These are phyloP conservation scores for Ampelomyces quisqualis DNA, from an alignment of 2,329 filamentous ascomycete genomes.

Conservation along the genomic window DNA sequence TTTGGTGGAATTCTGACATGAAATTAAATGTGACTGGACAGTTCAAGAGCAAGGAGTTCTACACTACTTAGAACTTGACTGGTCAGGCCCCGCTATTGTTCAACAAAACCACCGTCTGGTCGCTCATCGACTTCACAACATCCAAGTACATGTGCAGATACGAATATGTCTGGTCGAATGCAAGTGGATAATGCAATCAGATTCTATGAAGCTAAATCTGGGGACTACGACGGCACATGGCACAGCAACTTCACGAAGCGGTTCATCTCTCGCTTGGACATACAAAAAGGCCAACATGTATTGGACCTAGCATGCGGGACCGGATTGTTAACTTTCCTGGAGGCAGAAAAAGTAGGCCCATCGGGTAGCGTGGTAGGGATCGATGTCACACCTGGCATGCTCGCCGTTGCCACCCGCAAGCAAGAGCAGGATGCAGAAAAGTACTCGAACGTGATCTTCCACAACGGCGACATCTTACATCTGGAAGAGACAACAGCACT, in stretches of 20 bases:
- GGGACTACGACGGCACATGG: conserved; percentile 46
- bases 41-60: conserved; percentile 1
- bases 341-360: conserved; percentile 43
- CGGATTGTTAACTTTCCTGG: conserved; percentile 46
- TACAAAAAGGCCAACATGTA: conserved; percentile 44
- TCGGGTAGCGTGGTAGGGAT: conserved; percentile 44
- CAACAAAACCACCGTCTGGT: too few species aligned
- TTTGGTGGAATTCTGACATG: too few species aligned
- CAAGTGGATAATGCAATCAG: conserved; percentile 35
- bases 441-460: conserved; percentile 38
- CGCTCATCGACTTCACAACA: neutral
- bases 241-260: conserved; percentile 45
- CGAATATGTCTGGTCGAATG: conserved; percentile 15
- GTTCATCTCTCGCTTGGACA: conserved; percentile 37
- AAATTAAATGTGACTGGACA: neutral
- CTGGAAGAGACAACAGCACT: conserved; percentile 31
- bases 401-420: conserved; percentile 40
- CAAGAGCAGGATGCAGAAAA: conserved; percentile 25
- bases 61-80: neutral
- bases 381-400: conserved; percentile 47
- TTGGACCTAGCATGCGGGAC: conserved; percentile 52
- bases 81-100: neutral
- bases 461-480: conserved; percentile 43
- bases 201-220: conserved; percentile 41
- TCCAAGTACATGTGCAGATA: too few species aligned